These are phyloP conservation scores for Globisporangium barbulae DNA, from an alignment of 352 stramenopile species.

Conservation along the genomic window DNA sequence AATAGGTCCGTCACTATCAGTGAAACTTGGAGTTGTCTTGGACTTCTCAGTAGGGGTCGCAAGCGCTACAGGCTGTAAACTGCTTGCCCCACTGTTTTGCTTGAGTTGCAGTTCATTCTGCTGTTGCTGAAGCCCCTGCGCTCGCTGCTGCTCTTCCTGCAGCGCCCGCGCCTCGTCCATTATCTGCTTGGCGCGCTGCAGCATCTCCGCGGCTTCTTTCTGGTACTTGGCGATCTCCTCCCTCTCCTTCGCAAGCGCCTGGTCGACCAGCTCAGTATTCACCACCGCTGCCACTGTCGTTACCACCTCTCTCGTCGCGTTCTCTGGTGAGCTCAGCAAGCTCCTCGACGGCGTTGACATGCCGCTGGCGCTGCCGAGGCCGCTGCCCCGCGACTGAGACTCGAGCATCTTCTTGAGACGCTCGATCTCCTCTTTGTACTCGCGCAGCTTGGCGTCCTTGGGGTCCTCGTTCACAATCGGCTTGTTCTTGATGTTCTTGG, in stretches of 20 bases:
- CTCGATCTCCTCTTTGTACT: constrained; percentile 90
- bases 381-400: constrained; percentile 42
- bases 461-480: constrained; percentile 95
- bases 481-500: constrained; percentile 98
- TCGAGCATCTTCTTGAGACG: constrained; percentile 79
- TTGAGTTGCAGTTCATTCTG: constrained; percentile 2
- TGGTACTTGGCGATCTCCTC: constrained; percentile 68
- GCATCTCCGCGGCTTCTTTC: constrained; percentile 64
- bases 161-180: constrained; percentile 71
- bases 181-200: constrained; percentile 61
- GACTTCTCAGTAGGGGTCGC: background rate
- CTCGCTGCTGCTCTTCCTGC: constrained; percentile 26
- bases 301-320: background rate
- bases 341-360: constrained; percentile 27
- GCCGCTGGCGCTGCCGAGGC: constrained; percentile 28
- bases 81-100: background rate
- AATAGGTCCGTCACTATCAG: background rate
- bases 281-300: background rate
- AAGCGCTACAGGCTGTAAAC: background rate
- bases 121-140: constrained; percentile 17
- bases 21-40: background rate
- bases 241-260: constrained; percentile 38
- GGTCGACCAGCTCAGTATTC: constrained; percentile 5
- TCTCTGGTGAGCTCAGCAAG: constrained; percentile 7
- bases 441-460: constrained; percentile 88